Conservation (phyloP, 2,329 filamentous ascomycete genomes). For the Pseudogymnoascus sp. region DNA sequence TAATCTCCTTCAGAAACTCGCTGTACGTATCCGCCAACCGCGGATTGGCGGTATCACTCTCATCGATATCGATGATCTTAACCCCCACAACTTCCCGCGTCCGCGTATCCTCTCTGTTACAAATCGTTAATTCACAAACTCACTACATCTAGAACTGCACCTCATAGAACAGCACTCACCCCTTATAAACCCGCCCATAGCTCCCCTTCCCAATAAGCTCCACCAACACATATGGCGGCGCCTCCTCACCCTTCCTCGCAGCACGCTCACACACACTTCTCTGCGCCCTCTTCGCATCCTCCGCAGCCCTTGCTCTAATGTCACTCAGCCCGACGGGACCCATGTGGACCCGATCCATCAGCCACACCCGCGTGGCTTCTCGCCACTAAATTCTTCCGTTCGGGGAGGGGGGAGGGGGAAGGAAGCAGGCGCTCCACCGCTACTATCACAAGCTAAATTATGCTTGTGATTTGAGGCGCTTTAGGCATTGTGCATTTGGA, state of each 20-base stretch:
- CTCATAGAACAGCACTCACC: slow-evolving; percentile 16
- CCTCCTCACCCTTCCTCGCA: slow-evolving; percentile 47
- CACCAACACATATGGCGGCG: slow-evolving; percentile 56
- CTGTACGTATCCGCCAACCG: slow-evolving; percentile 57
- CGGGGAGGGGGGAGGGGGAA: neutral
- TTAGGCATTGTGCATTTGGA: neutral
- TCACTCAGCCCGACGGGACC: slow-evolving; percentile 35
- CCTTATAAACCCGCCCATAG: slow-evolving; percentile 70
- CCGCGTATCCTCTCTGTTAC: slow-evolving; percentile 20
- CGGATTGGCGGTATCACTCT: slow-evolving; percentile 59
- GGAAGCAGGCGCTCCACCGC: neutral
- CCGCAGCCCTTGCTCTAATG: slow-evolving; percentile 51
- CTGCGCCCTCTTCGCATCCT: slow-evolving; percentile 66
- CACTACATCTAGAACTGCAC: neutral
- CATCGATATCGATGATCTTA: slow-evolving; percentile 80
- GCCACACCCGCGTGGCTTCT: neutral
- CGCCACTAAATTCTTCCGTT: neutral
- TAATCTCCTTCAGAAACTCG: slow-evolving; percentile 61
- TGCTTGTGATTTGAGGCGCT: neutral
- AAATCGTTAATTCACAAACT: slow-evolving; percentile 6
- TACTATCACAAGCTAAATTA: neutral
- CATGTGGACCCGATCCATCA: slow-evolving; percentile 29
- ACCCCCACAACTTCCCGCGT: slow-evolving; percentile 52
- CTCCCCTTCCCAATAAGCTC: slow-evolving; percentile 69
- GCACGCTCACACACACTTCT: slow-evolving; percentile 53